Base-by-base conservation (phyloP, 768 basidiomycete species). In the Rhodosporidiobolus odoratus region DNA sequence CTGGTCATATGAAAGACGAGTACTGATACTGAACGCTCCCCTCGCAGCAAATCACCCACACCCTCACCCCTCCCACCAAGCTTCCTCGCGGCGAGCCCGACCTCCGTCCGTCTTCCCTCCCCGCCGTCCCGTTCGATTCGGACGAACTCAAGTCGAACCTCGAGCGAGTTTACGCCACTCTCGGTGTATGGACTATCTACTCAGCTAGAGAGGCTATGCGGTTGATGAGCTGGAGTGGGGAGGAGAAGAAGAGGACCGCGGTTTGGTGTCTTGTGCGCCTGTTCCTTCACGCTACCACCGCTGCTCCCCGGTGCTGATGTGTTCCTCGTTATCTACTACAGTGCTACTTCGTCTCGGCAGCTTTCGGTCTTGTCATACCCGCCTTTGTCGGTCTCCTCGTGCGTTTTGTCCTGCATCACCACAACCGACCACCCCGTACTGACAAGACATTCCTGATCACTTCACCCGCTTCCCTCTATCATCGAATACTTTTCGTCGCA, bases 21-120 rank as follows among this genome's bases (percentile, higher is more conserved):
- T n/a, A n/a, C n/a, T n/a, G 43, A 43, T 43, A 12, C 21, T 43
- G 43, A 1, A 27, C 60, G 30, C 16, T 10, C 38, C 8, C 23
- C 40, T 15, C 9, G 19, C 66, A 81, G 80, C 79, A 82, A 79
- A 75, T 81, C 65, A 79, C 76, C 21, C 81, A 82, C 65, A 79
- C 79, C 45, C 78, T 82, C 19, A 78, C 78, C 15, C 80, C 80
- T 0, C 79, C 81, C 3, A 75, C 76, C 32, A 68, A 75, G 35
- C 75, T 80, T 1, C 80, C 81, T 2, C 61, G 74, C 0, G 75
- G 72, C n/a, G 79, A 82, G 65, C 81, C 81, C 23, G 81, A 82
- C 65, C 78, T 82, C 16, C 81, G 81, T 45, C 77, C 75, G 1
- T 78, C 80, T 9, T 77, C 75, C n/a, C 78, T 81, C 9, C 81